Percentiles rank a stretch among this genome's conserved stretches.
These are phyloP conservation scores for Lepidium africanum DNA, from an alignment of 345 rosid species.

Conservation along the genomic window DNA sequence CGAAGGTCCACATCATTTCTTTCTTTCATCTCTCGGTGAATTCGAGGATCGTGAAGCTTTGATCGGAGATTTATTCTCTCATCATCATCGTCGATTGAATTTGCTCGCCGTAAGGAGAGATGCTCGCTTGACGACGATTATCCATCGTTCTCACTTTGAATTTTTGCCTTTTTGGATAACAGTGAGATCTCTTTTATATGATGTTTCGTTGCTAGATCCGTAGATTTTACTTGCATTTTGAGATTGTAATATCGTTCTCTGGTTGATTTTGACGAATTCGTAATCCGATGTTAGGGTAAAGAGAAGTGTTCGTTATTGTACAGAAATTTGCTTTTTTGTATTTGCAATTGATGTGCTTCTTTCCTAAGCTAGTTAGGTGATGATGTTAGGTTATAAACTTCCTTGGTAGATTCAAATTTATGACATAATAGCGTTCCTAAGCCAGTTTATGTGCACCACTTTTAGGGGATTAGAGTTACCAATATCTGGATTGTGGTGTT, in stretches of 20 bases:
- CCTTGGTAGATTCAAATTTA: background rate
- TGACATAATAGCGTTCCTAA: background rate
- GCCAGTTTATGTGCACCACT: background rate
- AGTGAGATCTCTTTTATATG: conserved; percentile 1
- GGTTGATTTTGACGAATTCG: background rate
- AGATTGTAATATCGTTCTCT: background rate
- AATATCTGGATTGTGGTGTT: background rate
- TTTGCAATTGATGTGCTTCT: background rate
- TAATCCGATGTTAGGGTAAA: background rate
- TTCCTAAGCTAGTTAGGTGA: background rate
- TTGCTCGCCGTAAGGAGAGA: background rate
- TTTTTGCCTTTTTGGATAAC: background rate
- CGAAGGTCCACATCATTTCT: conserved; percentile 14
- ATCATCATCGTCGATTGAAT: conserved; percentile 2
- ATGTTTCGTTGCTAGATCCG: conserved; percentile 17
- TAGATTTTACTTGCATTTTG: background rate
- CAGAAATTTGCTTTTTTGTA: background rate
- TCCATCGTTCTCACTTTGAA: conserved; percentile 4
- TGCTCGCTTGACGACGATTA: conserved; percentile 19
- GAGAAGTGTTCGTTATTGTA: background rate
- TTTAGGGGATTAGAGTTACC: background rate
- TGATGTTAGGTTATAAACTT: conserved; percentile 1
- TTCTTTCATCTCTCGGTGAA: conserved; percentile 12
- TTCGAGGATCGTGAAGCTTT: conserved; percentile 4
- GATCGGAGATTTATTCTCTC: conserved; percentile 1